These are phyloP conservation scores for Amphirosellinia nigrospora DNA, from an alignment of 495 filamentous ascomycete genomes.

Conservation along the genomic window DNA sequence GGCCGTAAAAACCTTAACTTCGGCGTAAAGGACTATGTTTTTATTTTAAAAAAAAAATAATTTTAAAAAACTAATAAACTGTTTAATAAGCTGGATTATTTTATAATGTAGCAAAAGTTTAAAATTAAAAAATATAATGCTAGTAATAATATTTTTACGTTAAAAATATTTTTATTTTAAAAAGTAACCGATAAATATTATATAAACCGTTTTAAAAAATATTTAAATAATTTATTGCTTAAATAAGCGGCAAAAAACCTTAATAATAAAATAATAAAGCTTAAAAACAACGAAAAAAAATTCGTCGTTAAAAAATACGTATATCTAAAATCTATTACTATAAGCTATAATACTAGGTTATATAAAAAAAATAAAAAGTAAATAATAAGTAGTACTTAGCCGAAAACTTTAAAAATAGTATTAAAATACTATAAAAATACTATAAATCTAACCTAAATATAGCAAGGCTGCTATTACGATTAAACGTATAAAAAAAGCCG, in stretches of 20 bases:
- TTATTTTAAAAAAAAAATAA: not conserved
- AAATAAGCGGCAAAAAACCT: no score
- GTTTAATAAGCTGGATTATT: not conserved
- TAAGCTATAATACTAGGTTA: not conserved
- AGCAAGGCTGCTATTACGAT: not conserved
- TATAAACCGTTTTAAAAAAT: not conserved
- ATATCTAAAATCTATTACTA: not conserved
- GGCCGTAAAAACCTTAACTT: not conserved
- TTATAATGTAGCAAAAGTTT: constrained; percentile 7
- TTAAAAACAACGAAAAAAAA: not conserved
- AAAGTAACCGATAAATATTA: not conserved
- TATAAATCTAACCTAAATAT: not conserved
- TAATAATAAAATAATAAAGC: no score
- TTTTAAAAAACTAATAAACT: not conserved
- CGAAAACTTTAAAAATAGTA: no score
- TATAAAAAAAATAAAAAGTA: not conserved
- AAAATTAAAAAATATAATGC: not conserved
- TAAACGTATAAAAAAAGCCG: no score
- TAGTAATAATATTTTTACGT: not conserved
- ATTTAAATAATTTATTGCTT: no score
- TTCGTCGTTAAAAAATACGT: not conserved
- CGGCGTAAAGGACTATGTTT: not conserved
- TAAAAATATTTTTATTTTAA: not conserved
- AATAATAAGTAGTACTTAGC: not conserved
- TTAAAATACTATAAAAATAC: no score